phyloP scores from a whole-genome alignment of 495 filamentous ascomycete genomes.

The Neurospora sp. region DNA sequence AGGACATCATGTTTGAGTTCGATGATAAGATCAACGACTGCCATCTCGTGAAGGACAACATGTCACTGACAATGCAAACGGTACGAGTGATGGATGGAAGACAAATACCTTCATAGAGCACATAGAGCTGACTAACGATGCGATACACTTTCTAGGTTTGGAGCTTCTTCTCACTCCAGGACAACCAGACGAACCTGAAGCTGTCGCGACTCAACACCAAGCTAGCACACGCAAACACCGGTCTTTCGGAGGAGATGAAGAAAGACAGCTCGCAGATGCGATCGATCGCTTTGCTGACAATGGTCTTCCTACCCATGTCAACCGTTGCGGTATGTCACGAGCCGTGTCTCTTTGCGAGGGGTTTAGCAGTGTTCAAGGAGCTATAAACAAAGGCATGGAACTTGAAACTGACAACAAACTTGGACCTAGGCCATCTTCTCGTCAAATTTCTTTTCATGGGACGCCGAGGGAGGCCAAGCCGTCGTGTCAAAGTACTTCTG shows the following conservation, averaged over 20 bases:
- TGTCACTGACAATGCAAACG: not conserved
- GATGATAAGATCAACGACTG: not conserved
- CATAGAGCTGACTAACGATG: not conserved
- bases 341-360: not conserved
- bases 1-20: not conserved
- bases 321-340: not conserved
- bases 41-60: not conserved
- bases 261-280: slow-evolving; percentile 22
- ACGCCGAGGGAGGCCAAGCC: not conserved
- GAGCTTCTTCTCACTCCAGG: not conserved
- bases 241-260: not conserved
- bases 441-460: not conserved
- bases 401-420: not conserved
- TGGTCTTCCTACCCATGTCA: slow-evolving; percentile 14
- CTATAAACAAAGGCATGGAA: not conserved
- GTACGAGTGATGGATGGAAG: not conserved
- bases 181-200: not conserved
- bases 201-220: not conserved
- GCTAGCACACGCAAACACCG: not conserved
- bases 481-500: not conserved
- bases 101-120: no score
- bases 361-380: not conserved
- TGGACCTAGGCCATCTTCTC: not conserved
- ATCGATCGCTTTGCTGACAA: slow-evolving; percentile 20
- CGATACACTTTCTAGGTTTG: not conserved